Base-by-base conservation (phyloP, 2,329 filamentous ascomycete genomes). In the Colletotrichum horii region DNA sequence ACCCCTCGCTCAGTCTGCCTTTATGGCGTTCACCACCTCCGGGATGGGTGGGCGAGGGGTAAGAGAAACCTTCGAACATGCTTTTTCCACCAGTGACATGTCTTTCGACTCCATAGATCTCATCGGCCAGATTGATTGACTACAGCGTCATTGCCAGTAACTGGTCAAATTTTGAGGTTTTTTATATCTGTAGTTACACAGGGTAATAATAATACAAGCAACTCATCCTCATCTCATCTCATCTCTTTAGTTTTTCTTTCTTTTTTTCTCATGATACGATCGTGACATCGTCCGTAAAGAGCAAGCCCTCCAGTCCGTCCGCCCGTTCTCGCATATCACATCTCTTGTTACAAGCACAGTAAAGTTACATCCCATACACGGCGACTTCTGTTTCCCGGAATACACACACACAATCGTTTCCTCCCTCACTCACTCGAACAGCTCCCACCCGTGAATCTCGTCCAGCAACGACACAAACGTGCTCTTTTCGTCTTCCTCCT, bases 41-140 rank as follows among this genome's bases (percentile, higher is more conserved):
- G 79, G 81, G 81, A 79, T 79, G 79, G 69, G 77, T 83, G 83
- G 84, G 80, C 82, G 82, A 79, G 77, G 81, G 82, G 84, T 84
- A 86, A 86, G 85, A 87, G 84, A 85, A 86, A 82, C 80, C 77
- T 81, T 83, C 81, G 83, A 80, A 84, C 82, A 84, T 82, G 8
- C n/a, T 52, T 52, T 71, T 48, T 70, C 58, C 60, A 22, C 14
- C 28, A 30, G 66, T 71, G 48, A 70, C 11, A 30, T 43, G 15
- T 30, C 0, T 43, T 60, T 26, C 1, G 24, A 55, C 24, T n/a
- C 4, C 1, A 3, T 9, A 19, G 22, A 24, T 32, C 30, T 32
- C 30, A 32, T 32, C 8, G 4, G n/a, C n/a, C 43, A 8, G 11
- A n/a, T 14, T 8, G n/a, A 22, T 52, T 24, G 6, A 48, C 3